Evolutionary conservation across 495 filamentous ascomycete species (phyloP), one percentile per base, ranked within the genome.

Genomic region (Clohesyomyces aquaticus): DNA sequence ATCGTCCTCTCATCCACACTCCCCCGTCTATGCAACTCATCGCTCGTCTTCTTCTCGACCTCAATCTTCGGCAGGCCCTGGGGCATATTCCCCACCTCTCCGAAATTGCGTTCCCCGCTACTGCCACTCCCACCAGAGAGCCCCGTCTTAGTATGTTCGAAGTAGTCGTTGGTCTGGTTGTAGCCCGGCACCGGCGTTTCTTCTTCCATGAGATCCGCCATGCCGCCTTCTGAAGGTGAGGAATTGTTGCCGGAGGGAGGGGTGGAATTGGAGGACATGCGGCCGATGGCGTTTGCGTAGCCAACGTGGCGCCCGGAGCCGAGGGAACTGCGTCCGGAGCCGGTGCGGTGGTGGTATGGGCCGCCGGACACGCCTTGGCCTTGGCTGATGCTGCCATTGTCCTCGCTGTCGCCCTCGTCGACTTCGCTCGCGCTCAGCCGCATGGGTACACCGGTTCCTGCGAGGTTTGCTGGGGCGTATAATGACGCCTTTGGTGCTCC

Each of bases 401-500:
- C 91, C 35, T 90, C 88, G 16, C 89, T 87, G 47, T 84, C 85
- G 38, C 84, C 85, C 66, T 93, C 92, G 52, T 93, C 92, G 3
- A 98, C 88, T 73, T 99, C 94, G 67, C 88, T 96, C 4, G 95
- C 95, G 76, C 91, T 96, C 59, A 99, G 78, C 46, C 94, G 86
- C 64, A 96, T 85, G 1, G 95, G 95, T 32, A 98, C 91, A 26
- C 86, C 90, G 0, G 83, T 80, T 12, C 83, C 84, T 27, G 89
- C 85, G 57, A 91, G 81, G 58, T 90, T 91, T 18, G 81, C 87
- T 1, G 89, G 87, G 9, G 83, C 85, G 74, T 91, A 93, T 16
- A 88, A 85, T 12, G 86, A 80, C 0, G 86, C 81, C 29, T 87
- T 87, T 22, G 88, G 86, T 58, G 85, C 83, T 28, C 88, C 87